Conservation (phyloP, 257 asterid genomes). For the Jasminum sambac region DNA sequence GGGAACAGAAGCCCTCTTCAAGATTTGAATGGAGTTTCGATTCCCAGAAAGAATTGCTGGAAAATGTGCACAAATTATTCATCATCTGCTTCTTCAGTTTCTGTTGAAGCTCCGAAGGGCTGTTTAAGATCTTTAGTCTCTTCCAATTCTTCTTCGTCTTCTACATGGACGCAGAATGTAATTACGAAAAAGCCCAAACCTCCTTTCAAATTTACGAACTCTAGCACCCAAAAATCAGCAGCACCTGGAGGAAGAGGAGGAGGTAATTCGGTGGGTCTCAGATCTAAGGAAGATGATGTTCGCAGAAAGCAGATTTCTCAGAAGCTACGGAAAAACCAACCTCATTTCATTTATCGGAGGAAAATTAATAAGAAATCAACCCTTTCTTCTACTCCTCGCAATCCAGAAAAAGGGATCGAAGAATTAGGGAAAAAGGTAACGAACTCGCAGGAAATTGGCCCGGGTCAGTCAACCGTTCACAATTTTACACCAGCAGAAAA, state of each 20-base stretch:
- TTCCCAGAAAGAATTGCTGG: slow-evolving; percentile 25
- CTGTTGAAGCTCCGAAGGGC: slow-evolving; percentile 33
- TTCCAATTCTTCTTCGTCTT: slow-evolving; percentile 24
- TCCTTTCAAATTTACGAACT: slow-evolving; percentile 19
- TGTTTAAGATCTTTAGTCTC: slow-evolving; percentile 30
- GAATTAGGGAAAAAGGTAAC: slow-evolving; percentile 27
- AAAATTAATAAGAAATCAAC: slow-evolving; percentile 35
- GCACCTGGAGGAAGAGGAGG: slow-evolving; percentile 7
- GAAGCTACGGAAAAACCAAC: slow-evolving; percentile 31
- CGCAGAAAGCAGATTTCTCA: slow-evolving; percentile 36
- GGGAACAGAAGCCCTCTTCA: slow-evolving; percentile 43
- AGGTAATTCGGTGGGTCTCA: slow-evolving; percentile 24
- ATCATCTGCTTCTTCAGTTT: slow-evolving; percentile 25
- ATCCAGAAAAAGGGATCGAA: slow-evolving; percentile 23
- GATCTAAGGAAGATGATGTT: slow-evolving; percentile 42
- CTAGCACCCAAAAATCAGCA: slow-evolving; percentile 25
- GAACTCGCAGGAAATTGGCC: slow-evolving; percentile 19
- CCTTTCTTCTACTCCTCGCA: slow-evolving; percentile 27
- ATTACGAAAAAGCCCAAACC: slow-evolving; percentile 24
- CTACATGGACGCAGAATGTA: slow-evolving; percentile 25
- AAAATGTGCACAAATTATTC: slow-evolving; percentile 20
- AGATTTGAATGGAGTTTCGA: slow-evolving; percentile 38
- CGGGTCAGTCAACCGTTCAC: slow-evolving; percentile 38
- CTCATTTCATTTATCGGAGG: slow-evolving; percentile 17
- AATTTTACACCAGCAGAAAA: slow-evolving; percentile 47